phyloP scores from a whole-genome alignment of 805 yeast genomes.

The Lipomyces spencermartinsiae region DNA sequence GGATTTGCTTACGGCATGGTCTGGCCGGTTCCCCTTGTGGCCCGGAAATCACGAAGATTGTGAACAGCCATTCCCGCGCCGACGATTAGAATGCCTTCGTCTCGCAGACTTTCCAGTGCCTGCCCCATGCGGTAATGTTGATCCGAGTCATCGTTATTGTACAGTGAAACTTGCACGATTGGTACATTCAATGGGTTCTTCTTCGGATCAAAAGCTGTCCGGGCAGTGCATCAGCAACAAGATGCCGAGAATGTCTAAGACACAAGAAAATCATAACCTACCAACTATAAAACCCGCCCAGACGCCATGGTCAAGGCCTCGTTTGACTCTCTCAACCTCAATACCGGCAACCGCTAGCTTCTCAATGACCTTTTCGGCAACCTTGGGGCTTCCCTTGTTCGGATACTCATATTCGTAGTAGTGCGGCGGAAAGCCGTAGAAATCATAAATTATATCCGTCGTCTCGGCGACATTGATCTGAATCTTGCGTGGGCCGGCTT shows the following conservation, averaged over 20 bases:
- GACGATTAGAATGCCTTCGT: slow-evolving; percentile 58
- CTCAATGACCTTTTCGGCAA: slow-evolving; percentile 56
- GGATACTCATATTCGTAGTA: slow-evolving; percentile 70
- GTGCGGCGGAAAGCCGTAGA: slow-evolving; percentile 69
- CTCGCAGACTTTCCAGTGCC: slow-evolving; percentile 55
- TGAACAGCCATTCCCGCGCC: slow-evolving; percentile 83
- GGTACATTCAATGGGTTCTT: slow-evolving; percentile 48
- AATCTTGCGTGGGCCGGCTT: slow-evolving; percentile 41
- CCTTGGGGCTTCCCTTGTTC: slow-evolving; percentile 50
- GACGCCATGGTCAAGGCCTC: slow-evolving; percentile 82
- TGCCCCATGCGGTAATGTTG: slow-evolving; percentile 58
- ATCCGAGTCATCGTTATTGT: slow-evolving; percentile 50
- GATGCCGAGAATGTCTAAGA: not conserved
- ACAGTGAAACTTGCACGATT: slow-evolving; percentile 50
- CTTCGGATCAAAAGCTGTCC: slow-evolving; percentile 38
- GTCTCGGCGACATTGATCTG: slow-evolving; percentile 45
- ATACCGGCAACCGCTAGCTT: slow-evolving; percentile 54
- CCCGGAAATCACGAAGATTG: slow-evolving; percentile 62
- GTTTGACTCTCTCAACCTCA: slow-evolving; percentile 49
- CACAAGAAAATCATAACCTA: slow-evolving; percentile 16
- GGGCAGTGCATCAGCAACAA: not conserved
- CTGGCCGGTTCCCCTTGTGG: slow-evolving; percentile 23
- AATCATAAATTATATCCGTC: slow-evolving; percentile 71
- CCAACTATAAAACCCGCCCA: slow-evolving; percentile 60
- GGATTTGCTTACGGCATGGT: not conserved